A percentile compares a stretch with the other conserved stretches of the same genome.
Conservation (phyloP, 148 eudicot genomes). For the Rhododendron simsii region DNA sequence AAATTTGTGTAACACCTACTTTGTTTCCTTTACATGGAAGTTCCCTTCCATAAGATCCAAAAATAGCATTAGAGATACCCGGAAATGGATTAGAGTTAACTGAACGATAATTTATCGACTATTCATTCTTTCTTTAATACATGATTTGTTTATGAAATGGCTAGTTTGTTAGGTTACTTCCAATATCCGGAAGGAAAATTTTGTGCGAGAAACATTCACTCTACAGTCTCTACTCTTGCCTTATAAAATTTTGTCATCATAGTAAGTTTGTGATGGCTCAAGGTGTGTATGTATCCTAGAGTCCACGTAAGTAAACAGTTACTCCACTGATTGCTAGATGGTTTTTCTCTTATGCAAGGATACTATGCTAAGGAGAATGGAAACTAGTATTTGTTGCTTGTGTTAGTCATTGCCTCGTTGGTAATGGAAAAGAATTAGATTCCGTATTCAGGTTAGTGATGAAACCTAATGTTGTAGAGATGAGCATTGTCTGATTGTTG, state of each 20-base stretch:
- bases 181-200: background rate
- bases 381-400: background rate
- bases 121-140: background rate
- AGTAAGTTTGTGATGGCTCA: background rate
- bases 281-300: background rate
- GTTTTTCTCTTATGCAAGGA: background rate
- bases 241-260: background rate
- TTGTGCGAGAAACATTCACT: background rate
- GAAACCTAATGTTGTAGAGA: background rate
- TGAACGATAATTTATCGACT: background rate
- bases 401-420: background rate
- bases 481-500: slow-evolving; percentile 15
- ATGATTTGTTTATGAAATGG: background rate
- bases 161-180: background rate
- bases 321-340: background rate
- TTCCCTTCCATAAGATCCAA: background rate
- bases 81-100: background rate
- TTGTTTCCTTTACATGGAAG: background rate
- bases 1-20: background rate
- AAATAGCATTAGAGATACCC: background rate
- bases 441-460: background rate
- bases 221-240: background rate
- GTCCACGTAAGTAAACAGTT: background rate
- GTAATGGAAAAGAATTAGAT: background rate
- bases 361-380: background rate